These are phyloP conservation scores for Dalechampia spathulata DNA, from an alignment of 441 rosid species.

Conservation along the genomic window DNA sequence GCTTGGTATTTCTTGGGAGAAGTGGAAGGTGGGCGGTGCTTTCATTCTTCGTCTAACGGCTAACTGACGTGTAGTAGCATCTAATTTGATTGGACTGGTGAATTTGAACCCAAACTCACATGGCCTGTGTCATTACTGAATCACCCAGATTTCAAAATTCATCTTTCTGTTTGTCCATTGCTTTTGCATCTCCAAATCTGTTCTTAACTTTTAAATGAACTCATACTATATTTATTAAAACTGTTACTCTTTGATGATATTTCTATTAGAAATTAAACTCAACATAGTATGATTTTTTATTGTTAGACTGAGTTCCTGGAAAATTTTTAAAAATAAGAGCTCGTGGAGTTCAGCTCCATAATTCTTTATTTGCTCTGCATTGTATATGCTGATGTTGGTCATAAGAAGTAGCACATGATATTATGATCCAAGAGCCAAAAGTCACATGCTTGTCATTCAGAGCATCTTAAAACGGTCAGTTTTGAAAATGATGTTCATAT, in stretches of 20 bases:
- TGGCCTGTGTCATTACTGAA: constrained; percentile 7
- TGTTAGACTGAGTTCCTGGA: no score
- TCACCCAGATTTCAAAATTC: background rate
- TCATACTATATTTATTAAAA: no score
- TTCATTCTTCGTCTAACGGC: constrained; percentile 21
- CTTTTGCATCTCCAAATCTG: background rate
- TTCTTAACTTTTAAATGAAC: no score
- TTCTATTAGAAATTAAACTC: no score
- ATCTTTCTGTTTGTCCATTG: background rate
- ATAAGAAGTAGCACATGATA: background rate
- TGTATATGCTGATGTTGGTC: no score
- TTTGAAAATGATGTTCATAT: background rate
- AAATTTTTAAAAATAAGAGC: no score
- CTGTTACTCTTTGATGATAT: no score
- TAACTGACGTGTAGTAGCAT: constrained; percentile 11
- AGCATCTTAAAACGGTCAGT: constrained; percentile 29
- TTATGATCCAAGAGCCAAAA: background rate
- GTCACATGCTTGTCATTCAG: background rate
- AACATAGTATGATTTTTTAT: no score
- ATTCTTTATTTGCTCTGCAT: no score
- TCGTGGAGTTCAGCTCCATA: no score
- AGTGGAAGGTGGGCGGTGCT: no score
- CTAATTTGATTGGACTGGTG: background rate
- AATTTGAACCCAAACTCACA: constrained; percentile 14
- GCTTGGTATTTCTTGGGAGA: no score